Conservation (phyloP, 108 stramenopile species). For the Skeletonema grethae region DNA sequence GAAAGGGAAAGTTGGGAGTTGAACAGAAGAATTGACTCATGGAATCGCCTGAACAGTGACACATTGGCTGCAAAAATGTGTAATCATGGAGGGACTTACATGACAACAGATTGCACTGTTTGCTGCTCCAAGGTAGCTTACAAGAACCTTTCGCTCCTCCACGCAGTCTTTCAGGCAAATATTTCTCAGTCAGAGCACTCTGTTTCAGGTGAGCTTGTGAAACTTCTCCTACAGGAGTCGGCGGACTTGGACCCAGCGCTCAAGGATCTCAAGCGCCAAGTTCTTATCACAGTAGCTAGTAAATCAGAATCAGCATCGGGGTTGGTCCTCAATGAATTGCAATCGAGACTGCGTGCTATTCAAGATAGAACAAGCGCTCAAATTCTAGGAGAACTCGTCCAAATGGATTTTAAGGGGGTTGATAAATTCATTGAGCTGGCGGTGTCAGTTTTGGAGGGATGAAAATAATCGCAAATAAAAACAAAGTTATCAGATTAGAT, state of each 20-base stretch:
- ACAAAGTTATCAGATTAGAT: too few species aligned
- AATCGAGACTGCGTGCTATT: conserved; percentile 45
- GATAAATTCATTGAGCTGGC: conserved; percentile 66
- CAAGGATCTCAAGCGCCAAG: conserved; percentile 50
- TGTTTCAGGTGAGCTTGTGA: conserved; percentile 43
- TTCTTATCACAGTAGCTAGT: conserved; percentile 60
- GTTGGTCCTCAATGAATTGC: conserved; percentile 58
- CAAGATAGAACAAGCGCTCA: conserved; percentile 64
- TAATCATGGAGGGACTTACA: conserved; percentile 27
- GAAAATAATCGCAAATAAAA: background rate
- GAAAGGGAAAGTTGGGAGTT: conserved; percentile 73
- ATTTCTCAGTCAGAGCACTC: conserved; percentile 39
- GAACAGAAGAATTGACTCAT: conserved; percentile 66
- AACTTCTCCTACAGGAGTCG: conserved; percentile 52
- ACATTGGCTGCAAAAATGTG: conserved; percentile 14
- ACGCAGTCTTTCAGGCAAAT: conserved; percentile 30
- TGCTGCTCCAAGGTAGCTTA: conserved; percentile 55
- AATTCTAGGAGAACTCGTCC: conserved; percentile 68
- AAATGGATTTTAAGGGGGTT: conserved; percentile 45
- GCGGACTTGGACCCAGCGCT: conserved; percentile 32
- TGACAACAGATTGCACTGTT: conserved; percentile 65
- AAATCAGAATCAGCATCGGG: conserved; percentile 58
- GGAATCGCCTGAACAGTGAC: conserved; percentile 72
- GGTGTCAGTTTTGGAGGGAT: background rate
- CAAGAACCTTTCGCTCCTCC: conserved; percentile 57